Evolutionary conservation across 2,329 filamentous ascomycete genomes (phyloP), one percentile per base, ranked within the genome.

Genomic region (Stemphylium lycopersici): DNA sequence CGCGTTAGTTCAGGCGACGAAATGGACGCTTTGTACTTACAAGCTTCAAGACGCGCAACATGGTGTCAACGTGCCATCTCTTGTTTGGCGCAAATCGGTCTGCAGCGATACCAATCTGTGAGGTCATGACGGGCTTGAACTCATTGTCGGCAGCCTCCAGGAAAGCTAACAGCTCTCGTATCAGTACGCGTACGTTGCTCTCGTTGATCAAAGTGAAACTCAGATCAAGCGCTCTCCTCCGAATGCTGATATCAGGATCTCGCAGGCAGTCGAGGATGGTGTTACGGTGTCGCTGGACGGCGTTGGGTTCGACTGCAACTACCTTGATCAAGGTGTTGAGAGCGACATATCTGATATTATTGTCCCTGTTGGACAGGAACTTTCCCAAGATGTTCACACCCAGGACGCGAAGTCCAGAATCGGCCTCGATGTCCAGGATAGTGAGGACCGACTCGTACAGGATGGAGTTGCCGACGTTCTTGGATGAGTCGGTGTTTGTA

Each of bases 131-230:
- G 6, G 95, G 91, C 79, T 99, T 99, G 80, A 99, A 99, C 76
- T 99, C 95, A 62, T 96, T 96, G 70, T 99, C 95, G 49, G 96
- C 93, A 46, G 96, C 92, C 75, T 99, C 95, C 53, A 99, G 78
- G 82, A 99, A 99, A 6, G 95, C 92, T 38, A 99, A 82, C 36
- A 99, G 81, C 73, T 99, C 96, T 59, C 96, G 83, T 56, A 99
- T 95, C 34, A 99, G 83, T 4, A 98, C 90, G 34, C 95, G 88
- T 32, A 99, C 92, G 68, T 99, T 99, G 76, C 88, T 87, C 73
- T 98, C 95, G 74, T 99, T 98, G 77, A 99, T 97, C 47, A 99
- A 81, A 4, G 96, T 99, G 72, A 99, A 99, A 77, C 95, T 98
- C 52, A 99, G 86, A 72, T 99, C 95, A 34, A 99, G 83, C n/a